A percentile compares a stretch with the other conserved stretches of the same genome.
These are phyloP conservation scores for Cadophora sp. DNA, from an alignment of 2,329 filamentous ascomycete species.

Conservation along the genomic window DNA sequence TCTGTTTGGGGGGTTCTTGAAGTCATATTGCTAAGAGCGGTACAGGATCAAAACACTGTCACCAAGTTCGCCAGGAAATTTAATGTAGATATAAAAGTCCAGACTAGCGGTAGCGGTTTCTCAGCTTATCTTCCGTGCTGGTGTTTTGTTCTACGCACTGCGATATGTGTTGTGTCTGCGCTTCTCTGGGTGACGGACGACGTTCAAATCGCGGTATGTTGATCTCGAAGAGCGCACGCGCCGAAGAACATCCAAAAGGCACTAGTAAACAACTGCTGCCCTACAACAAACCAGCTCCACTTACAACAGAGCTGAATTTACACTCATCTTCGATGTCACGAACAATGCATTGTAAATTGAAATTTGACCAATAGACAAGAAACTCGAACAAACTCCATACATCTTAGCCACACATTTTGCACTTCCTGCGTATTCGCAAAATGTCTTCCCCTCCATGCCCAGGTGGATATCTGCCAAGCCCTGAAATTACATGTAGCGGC, in stretches of 20 bases:
- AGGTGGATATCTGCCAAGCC: neutral
- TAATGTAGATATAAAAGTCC: neutral
- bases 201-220: neutral
- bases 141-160: neutral
- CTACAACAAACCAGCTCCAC: neutral
- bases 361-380: too few relatives aligned
- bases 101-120: neutral
- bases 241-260: neutral
- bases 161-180: neutral
- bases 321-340: neutral
- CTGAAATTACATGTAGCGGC: neutral
- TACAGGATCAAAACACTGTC: neutral
- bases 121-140: neutral
- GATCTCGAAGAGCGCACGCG: neutral
- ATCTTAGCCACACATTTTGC: neutral
- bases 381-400: too few relatives aligned
- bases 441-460: neutral
- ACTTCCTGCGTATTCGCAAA: neutral
- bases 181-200: neutral
- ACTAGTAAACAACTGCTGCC: neutral
- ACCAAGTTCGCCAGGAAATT: neutral
- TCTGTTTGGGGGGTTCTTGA: constrained; percentile 42
- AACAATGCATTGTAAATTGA: too few relatives aligned
- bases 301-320: neutral
- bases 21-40: constrained; percentile 30